Evolutionary conservation across 345 rosid species (phyloP).

Genomic region (Capsella bursapastoris): DNA sequence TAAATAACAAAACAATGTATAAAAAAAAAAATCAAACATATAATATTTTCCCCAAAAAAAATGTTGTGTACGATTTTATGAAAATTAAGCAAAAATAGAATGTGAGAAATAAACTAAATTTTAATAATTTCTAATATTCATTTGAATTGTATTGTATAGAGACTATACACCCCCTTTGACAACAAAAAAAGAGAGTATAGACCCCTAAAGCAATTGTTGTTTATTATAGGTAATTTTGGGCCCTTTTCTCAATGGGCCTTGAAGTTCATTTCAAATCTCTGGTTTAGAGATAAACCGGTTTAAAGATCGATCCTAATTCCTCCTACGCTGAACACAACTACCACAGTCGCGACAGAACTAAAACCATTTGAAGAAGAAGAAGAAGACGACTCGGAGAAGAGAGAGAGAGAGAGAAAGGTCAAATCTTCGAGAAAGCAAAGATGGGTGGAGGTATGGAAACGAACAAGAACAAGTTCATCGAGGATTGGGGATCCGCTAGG

Average conservation of each 20-base stretch:
- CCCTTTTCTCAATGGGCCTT: not conserved
- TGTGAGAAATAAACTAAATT: too few relatives aligned
- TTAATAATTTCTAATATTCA: too few relatives aligned
- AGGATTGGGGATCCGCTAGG: conserved; percentile 82
- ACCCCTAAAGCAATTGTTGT: too few relatives aligned
- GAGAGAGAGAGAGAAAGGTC: not conserved
- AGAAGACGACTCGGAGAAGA: conserved; percentile 20
- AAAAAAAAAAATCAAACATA: too few relatives aligned
- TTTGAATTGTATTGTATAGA: too few relatives aligned
- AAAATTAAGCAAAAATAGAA: too few relatives aligned
- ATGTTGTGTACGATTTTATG: too few relatives aligned
- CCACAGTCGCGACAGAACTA: conserved; percentile 22
- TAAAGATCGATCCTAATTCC: too few relatives aligned
- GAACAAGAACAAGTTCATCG: conserved; percentile 89
- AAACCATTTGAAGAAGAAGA: conserved; percentile 1
- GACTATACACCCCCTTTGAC: too few relatives aligned
- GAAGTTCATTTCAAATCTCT: not conserved
- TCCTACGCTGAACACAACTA: not conserved
- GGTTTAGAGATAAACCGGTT: not conserved
- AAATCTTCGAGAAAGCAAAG: conserved; percentile 30
- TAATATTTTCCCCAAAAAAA: not conserved
- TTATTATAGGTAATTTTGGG: not conserved
- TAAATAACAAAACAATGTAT: too few relatives aligned
- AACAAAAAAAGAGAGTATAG: too few relatives aligned
- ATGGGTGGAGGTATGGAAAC: conserved; percentile 98